A percentile compares a stretch with the other conserved stretches of the same genome.
Evolutionary conservation across 2,329 filamentous ascomycete genomes (phyloP).

Genomic region (Diaporthe aspalathi): DNA sequence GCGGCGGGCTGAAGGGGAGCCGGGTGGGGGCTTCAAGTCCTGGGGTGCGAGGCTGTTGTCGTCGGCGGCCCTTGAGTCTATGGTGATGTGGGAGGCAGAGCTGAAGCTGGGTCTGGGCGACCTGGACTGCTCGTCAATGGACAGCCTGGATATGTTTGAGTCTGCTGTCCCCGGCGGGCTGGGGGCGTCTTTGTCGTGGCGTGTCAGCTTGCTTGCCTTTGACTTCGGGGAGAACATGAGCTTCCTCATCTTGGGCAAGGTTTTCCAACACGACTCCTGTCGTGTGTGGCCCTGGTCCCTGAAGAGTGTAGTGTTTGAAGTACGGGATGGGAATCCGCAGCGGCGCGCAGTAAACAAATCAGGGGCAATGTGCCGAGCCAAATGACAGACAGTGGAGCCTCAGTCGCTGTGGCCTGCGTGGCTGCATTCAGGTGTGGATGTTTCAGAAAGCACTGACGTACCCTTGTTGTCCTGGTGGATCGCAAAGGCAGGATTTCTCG

Average conservation of each 20-base stretch:
- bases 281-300: conserved; percentile 38
- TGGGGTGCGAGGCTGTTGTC: conserved; percentile 21
- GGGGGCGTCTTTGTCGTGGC: conserved; percentile 37
- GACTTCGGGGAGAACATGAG: conserved; percentile 39
- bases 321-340: conserved; percentile 24
- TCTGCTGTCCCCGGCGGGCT: conserved; percentile 38
- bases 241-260: conserved; percentile 39
- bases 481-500: conserved; percentile 41
- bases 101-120: conserved; percentile 38
- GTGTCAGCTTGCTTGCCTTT: conserved; percentile 39
- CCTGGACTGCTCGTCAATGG: conserved; percentile 35
- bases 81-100: conserved; percentile 33
- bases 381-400: conserved; percentile 39
- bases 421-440: conserved; percentile 36
- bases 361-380: conserved; percentile 36
- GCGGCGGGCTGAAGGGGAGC: conserved; percentile 42
- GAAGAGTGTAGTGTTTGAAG: conserved; percentile 29
- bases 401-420: conserved; percentile 32
- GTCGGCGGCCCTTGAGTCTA: conserved; percentile 25
- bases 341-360: conserved; percentile 42
- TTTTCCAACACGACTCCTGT: conserved; percentile 33
- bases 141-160: conserved; percentile 35
- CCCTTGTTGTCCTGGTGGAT: conserved; percentile 46
- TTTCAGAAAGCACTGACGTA: conserved; percentile 43
- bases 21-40: conserved; percentile 40